Percentiles rank a stretch among this genome's conserved stretches.
Evolutionary conservation across 2,329 filamentous ascomycete genomes (phyloP).

Genomic region (Cordyceps sp.): DNA sequence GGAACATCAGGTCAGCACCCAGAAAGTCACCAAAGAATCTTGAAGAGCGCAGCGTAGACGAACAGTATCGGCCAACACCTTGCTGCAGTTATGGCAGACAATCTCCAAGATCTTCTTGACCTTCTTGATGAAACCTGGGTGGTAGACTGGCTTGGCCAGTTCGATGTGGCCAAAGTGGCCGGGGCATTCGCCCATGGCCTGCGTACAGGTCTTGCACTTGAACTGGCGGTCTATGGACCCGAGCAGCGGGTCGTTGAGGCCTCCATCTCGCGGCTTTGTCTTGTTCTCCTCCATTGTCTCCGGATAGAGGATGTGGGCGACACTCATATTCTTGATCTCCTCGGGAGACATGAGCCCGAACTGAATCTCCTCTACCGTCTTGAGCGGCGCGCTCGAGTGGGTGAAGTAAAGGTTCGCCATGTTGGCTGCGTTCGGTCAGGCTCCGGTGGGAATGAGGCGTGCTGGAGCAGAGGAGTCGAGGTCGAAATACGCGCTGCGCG

Average conservation of each 20-base stretch:
- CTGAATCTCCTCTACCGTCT: conserved; percentile 97
- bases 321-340: conserved; percentile 98
- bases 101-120: conserved; percentile 98
- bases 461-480: conserved; percentile 6
- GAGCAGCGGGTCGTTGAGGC: conserved; percentile 87
- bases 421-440: conserved; percentile 21
- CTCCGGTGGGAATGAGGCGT: background rate
- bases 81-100: conserved; percentile 97
- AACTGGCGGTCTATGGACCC: conserved; percentile 93
- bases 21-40: conserved; percentile 30
- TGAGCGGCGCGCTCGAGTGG: conserved; percentile 87
- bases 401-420: conserved; percentile 90
- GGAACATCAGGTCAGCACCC: conserved; percentile 41
- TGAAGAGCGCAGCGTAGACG: conserved; percentile 46
- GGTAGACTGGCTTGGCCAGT: conserved; percentile 88
- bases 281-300: conserved; percentile 98
- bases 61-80: conserved; percentile 95
- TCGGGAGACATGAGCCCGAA: conserved; percentile 95
- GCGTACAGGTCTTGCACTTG: conserved; percentile 90
- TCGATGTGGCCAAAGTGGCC: conserved; percentile 99
- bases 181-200: conserved; percentile 89
- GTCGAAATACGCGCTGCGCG: conserved; percentile 5
- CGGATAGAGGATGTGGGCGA: conserved; percentile 90
- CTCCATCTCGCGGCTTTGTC: conserved; percentile 75
- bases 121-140: conserved; percentile 92